A percentile compares a stretch with the other conserved stretches of the same genome.
Evolutionary conservation across 1,284 basidiomycete genomes (phyloP).

Genomic region (Marasmius fiardii): DNA sequence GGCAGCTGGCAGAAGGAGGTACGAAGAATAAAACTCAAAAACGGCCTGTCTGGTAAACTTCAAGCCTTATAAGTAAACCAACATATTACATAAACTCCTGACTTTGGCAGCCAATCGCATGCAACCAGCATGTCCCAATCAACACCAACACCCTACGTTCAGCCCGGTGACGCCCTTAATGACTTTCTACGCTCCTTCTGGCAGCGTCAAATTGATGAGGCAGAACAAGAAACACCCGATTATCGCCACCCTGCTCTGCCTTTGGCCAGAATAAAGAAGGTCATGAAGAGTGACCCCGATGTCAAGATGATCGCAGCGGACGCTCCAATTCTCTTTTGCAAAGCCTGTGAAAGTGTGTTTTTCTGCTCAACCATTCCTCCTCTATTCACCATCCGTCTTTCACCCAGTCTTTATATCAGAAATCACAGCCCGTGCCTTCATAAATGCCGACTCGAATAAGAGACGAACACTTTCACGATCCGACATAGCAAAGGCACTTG

Average conservation of each 20-base stretch:
- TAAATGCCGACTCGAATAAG: constrained; percentile 91
- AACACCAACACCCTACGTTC: constrained; percentile 46
- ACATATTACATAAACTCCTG: no score
- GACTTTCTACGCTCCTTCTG: constrained; percentile 80
- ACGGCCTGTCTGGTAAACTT: no score
- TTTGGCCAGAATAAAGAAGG: constrained; percentile 92
- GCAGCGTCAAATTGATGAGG: constrained; percentile 77
- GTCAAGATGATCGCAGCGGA: constrained; percentile 97
- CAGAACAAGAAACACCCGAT: constrained; percentile 80
- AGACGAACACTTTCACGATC: constrained; percentile 86
- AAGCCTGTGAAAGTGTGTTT: constrained; percentile 91
- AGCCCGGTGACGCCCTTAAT: constrained; percentile 71
- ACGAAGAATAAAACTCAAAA: no score
- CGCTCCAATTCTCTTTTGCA: constrained; percentile 92
- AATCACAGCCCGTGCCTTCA: constrained; percentile 90
- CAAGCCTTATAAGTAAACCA: no score
- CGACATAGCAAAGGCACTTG: constrained; percentile 88
- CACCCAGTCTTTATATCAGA: constrained; percentile 87
- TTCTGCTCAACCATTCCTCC: neutral
- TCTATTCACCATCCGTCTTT: constrained; percentile 1
- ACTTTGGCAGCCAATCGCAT: no score
- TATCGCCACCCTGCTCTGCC: constrained; percentile 85
- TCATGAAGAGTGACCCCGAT: constrained; percentile 97
- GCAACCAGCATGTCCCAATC: neutral
- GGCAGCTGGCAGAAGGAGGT: no score